Conservation (phyloP, 768 basidiomycete species). For the Rhizopogon vinicolor region DNA sequence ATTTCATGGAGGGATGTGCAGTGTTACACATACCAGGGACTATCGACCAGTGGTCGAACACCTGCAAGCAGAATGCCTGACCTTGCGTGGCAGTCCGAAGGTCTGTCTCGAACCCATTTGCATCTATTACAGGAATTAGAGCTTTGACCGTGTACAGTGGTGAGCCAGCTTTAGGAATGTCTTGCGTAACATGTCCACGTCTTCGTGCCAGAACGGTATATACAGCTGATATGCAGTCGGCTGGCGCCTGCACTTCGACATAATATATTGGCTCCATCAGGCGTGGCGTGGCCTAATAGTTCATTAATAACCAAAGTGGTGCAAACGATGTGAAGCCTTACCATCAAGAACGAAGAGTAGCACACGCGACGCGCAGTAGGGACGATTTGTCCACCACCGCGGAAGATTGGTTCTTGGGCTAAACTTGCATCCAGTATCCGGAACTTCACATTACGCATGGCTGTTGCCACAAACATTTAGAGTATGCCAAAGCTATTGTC, state of each 20-base stretch:
- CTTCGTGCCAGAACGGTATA: slow-evolving; percentile 98
- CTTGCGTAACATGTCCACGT: slow-evolving; percentile 98
- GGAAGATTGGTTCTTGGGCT: slow-evolving; percentile 94
- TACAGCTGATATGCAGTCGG: slow-evolving; percentile 97
- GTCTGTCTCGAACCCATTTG: slow-evolving; percentile 98
- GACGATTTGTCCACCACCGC: slow-evolving; percentile 97
- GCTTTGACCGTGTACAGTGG: slow-evolving; percentile 98
- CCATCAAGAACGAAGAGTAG: slow-evolving; percentile 99
- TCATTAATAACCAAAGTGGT: neutral
- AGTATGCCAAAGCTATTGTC: neutral
- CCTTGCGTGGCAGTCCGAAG: slow-evolving; percentile 96
- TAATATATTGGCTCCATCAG: slow-evolving; percentile 98
- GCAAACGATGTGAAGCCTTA: slow-evolving; percentile 33
- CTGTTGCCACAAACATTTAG: slow-evolving; percentile 34
- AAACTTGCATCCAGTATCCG: slow-evolving; percentile 88
- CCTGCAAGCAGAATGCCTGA: slow-evolving; percentile 97
- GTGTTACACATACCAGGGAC: slow-evolving; percentile 71
- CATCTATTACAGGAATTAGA: slow-evolving; percentile 95
- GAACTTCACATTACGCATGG: slow-evolving; percentile 99
- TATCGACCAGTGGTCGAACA: slow-evolving; percentile 98
- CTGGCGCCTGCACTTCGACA: slow-evolving; percentile 98
- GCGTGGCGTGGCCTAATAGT: slow-evolving; percentile 81
- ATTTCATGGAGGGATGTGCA: neutral
- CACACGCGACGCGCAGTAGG: slow-evolving; percentile 98
- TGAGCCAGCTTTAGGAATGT: slow-evolving; percentile 96